These are phyloP conservation scores for Blastobotrys robertii DNA, from an alignment of 805 yeast species.

Conservation along the genomic window DNA sequence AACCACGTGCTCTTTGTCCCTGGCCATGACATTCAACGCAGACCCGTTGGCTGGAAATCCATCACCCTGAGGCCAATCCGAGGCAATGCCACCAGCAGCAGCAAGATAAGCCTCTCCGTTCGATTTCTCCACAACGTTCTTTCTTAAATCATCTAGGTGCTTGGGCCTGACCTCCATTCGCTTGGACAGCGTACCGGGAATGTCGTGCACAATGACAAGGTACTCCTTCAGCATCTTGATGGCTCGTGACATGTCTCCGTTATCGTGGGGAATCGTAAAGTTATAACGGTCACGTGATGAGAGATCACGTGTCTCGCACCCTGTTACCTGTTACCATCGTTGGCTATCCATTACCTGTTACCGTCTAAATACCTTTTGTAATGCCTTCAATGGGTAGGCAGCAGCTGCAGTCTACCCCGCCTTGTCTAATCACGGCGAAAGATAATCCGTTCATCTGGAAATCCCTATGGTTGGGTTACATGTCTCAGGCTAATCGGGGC, in stretches of 20 bases:
- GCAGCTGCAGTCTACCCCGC: too few species aligned
- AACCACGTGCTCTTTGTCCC: conserved; percentile 52
- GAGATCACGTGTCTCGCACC: too few species aligned
- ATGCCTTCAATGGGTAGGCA: too few species aligned
- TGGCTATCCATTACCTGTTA: too few species aligned
- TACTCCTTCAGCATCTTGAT: conserved; percentile 33
- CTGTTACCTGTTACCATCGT: too few species aligned
- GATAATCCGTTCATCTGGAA: too few species aligned
- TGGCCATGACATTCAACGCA: conserved; percentile 52
- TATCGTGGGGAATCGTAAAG: too few species aligned
- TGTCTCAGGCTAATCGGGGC: too few species aligned
- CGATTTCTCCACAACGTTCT: conserved; percentile 13
- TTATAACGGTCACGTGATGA: too few species aligned
- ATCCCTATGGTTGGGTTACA: too few species aligned
- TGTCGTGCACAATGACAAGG: conserved; percentile 61
- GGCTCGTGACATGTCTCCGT: conserved; percentile 2
- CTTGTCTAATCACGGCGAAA: too few species aligned
- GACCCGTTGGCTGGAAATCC: conserved; percentile 47
- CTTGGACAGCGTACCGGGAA: conserved; percentile 38
- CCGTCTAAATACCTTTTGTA: too few species aligned
- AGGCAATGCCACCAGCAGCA: conserved; percentile 32
- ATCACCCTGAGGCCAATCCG: conserved; percentile 23
- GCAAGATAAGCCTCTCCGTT: conserved; percentile 33
- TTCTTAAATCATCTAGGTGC: conserved; percentile 15
- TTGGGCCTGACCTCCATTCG: conserved; percentile 15